These are phyloP conservation scores for Fonsecaea nubica DNA, from an alignment of 2,329 filamentous ascomycete genomes.

Conservation along the genomic window DNA sequence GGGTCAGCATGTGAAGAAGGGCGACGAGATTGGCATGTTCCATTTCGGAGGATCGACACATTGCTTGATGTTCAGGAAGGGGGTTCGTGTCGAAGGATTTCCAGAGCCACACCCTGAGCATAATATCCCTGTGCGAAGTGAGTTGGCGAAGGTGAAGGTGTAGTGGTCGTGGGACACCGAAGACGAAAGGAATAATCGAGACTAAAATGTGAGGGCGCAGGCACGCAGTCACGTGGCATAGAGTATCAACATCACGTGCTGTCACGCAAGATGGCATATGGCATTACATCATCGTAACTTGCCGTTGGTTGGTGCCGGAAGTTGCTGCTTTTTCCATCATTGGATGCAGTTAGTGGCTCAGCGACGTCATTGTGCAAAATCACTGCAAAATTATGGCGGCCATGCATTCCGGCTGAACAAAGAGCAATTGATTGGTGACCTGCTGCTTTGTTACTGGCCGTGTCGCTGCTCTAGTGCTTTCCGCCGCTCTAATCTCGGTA, in stretches of 20 bases:
- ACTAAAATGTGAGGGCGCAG: too few species aligned
- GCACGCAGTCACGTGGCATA: too few species aligned
- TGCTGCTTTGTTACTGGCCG: background rate
- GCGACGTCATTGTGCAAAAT: background rate
- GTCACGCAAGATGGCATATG: too few species aligned
- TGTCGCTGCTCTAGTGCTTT: background rate
- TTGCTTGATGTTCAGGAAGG: constrained; percentile 67
- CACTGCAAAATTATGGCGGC: background rate
- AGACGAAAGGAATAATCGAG: background rate
- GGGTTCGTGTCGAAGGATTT: constrained; percentile 51
- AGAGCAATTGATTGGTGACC: background rate
- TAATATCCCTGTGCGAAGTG: constrained; percentile 52
- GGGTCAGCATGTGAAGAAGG: constrained; percentile 71
- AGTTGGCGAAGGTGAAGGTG: constrained; percentile 47
- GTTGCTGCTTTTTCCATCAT: background rate
- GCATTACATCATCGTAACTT: background rate
- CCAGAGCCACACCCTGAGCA: constrained; percentile 47
- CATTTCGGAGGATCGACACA: constrained; percentile 78
- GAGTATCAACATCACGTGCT: too few species aligned
- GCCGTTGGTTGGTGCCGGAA: background rate
- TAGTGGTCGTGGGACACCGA: constrained; percentile 19
- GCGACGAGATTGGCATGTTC: constrained; percentile 77
- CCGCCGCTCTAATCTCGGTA: background rate
- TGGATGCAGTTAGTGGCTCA: background rate
- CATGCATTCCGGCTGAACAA: background rate